Evolutionary conservation across 805 yeast genomes (phyloP).

Genomic region (Kodamaea neixiangensis): DNA sequence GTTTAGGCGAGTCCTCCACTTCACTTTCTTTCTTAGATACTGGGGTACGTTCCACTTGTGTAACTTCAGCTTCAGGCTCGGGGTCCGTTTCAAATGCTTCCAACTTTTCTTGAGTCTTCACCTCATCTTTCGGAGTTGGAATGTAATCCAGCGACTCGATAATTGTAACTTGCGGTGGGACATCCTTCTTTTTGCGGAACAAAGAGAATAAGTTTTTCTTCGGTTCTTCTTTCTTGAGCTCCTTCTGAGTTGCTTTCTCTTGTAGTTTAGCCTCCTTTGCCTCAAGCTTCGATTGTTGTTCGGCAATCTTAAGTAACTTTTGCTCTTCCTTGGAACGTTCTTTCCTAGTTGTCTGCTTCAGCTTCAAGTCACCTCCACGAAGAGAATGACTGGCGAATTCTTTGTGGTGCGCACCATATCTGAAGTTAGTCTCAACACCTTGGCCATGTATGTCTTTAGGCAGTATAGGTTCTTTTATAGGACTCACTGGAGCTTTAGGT

Average conservation of each 20-base stretch:
- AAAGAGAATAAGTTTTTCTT: slow-evolving; percentile 8
- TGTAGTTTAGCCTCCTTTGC: slow-evolving; percentile 14
- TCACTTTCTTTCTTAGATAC: background rate
- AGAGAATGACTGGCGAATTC: slow-evolving; percentile 35
- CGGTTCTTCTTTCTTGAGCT: background rate
- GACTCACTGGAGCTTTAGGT: slow-evolving; percentile 2
- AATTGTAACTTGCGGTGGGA: background rate
- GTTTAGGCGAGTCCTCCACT: background rate
- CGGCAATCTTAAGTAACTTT: slow-evolving; percentile 11
- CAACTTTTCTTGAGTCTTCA: background rate
- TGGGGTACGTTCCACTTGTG: background rate
- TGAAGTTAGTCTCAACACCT: slow-evolving; percentile 22
- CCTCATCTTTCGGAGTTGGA: background rate
- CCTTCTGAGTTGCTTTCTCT: slow-evolving; percentile 7
- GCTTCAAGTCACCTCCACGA: slow-evolving; percentile 7
- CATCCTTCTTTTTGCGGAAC: slow-evolving; percentile 11
- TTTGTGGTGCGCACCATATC: slow-evolving; percentile 33
- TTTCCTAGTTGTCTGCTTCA: slow-evolving; percentile 7
- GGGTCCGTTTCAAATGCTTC: background rate
- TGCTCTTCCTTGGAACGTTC: slow-evolving; percentile 16
- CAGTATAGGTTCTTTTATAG: background rate
- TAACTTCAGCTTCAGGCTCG: background rate
- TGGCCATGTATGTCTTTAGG: slow-evolving; percentile 9
- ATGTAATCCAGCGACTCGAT: background rate
- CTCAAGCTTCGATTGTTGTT: slow-evolving; percentile 13